Evolutionary conservation across 2,329 filamentous ascomycete genomes (phyloP).

Genomic region (Clarireedia monteithiana): DNA sequence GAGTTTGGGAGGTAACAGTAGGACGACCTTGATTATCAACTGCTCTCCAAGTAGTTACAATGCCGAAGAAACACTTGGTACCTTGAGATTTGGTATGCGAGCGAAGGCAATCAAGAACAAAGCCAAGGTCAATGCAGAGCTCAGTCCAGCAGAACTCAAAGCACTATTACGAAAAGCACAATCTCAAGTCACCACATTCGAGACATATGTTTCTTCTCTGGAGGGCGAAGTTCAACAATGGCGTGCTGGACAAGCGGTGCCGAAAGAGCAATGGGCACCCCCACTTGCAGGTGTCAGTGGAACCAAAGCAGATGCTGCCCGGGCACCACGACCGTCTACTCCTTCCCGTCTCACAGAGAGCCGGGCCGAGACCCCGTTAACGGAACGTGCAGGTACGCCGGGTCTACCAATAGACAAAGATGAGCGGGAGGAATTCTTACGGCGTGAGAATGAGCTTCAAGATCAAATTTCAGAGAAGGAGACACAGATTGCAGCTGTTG

Average conservation of each 20-base stretch:
- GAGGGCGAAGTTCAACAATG: slow-evolving; percentile 81
- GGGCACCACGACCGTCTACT: slow-evolving; percentile 47
- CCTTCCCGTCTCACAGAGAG: slow-evolving; percentile 51
- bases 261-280: slow-evolving; percentile 80
- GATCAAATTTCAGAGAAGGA: slow-evolving; percentile 95
- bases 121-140: slow-evolving; percentile 97
- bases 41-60: slow-evolving; percentile 99
- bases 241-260: slow-evolving; percentile 81
- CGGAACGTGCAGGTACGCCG: slow-evolving; percentile 81
- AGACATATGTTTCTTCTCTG: slow-evolving; percentile 73
- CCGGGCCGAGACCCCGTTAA: slow-evolving; percentile 57
- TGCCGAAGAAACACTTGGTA: slow-evolving; percentile 87
- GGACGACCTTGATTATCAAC: slow-evolving; percentile 98
- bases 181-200: slow-evolving; percentile 79
- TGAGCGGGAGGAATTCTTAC: slow-evolving; percentile 90
- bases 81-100: slow-evolving; percentile 86
- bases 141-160: slow-evolving; percentile 94
- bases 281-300: slow-evolving; percentile 50
- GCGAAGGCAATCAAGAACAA: slow-evolving; percentile 99
- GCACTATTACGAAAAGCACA: slow-evolving; percentile 86
- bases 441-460: slow-evolving; percentile 92
- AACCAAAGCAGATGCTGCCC: slow-evolving; percentile 38
- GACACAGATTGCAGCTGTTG: slow-evolving; percentile 66
- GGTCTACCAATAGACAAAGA: slow-evolving; percentile 89
- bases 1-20: slow-evolving; percentile 91